These are phyloP conservation scores for Chionographis japonica DNA, from an alignment of 106 monocot genomes.

Conservation along the genomic window DNA sequence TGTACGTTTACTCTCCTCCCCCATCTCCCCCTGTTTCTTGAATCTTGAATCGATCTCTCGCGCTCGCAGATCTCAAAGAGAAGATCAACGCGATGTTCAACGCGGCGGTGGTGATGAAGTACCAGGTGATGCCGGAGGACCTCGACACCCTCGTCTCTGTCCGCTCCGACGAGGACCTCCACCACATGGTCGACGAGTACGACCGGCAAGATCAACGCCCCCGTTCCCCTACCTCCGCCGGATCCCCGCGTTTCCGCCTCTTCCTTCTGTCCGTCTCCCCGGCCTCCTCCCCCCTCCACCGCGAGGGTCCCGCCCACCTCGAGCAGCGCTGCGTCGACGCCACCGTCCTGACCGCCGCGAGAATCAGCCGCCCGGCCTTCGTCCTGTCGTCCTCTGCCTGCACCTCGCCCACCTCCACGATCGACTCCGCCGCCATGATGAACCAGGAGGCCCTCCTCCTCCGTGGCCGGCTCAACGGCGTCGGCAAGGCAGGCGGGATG, in stretches of 20 bases:
- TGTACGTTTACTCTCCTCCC: no score
- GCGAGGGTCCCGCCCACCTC: no score
- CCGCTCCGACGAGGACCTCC: no score
- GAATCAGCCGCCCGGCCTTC: not conserved
- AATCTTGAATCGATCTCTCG: no score
- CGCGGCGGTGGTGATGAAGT: no score
- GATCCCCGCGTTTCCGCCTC: constrained; percentile 20
- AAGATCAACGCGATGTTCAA: constrained; percentile 7
- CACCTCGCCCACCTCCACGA: not conserved
- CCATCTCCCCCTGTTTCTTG: no score
- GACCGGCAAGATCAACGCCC: no score
- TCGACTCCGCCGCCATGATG: not conserved
- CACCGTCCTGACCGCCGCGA: not conserved
- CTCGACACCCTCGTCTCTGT: no score
- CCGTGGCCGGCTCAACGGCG: not conserved
- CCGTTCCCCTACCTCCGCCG: not conserved
- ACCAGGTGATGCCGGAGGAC: no score
- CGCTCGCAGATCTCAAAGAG: constrained; percentile 20
- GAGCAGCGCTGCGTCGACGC: constrained; percentile 16
- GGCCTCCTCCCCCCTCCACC: not conserved
- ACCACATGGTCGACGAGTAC: no score
- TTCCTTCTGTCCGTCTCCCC: constrained; percentile 22
- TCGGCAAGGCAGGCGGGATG: not conserved
- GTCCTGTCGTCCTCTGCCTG: not conserved
- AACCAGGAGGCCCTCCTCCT: no score